A percentile compares a stretch with the other conserved stretches of the same genome.
These are phyloP conservation scores for Penicillium subrubescens DNA, from an alignment of 495 filamentous ascomycete genomes.

Conservation along the genomic window DNA sequence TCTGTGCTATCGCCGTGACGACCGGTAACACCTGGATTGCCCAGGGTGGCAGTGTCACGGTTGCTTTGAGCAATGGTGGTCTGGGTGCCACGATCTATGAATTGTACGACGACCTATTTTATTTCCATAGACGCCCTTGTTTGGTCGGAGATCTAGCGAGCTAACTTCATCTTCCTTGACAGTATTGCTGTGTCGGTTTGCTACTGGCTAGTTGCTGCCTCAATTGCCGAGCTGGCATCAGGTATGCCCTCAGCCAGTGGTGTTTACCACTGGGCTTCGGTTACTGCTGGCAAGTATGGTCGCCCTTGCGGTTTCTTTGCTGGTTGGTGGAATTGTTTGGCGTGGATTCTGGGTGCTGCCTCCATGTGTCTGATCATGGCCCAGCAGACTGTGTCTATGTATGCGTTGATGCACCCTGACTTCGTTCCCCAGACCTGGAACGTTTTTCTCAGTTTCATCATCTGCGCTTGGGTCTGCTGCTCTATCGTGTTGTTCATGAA, in stretches of 20 bases:
- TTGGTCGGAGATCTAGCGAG: not conserved
- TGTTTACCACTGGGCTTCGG: constrained; percentile 82
- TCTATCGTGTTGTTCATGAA: constrained; percentile 70
- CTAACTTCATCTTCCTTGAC: constrained; percentile 16
- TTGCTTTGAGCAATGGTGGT: constrained; percentile 51
- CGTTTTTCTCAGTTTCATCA: constrained; percentile 69
- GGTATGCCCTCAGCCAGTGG: constrained; percentile 80
- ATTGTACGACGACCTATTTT: constrained; percentile 32
- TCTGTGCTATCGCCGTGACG: constrained; percentile 56
- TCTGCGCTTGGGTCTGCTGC: constrained; percentile 68
- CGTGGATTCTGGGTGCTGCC: constrained; percentile 67
- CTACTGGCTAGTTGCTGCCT: constrained; percentile 57
- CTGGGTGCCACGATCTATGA: constrained; percentile 56
- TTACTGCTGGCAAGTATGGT: constrained; percentile 72
- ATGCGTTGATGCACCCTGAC: constrained; percentile 66
- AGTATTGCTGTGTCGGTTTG: constrained; percentile 52
- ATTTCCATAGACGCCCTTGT: not conserved
- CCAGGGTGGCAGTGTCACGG: constrained; percentile 53
- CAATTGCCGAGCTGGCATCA: constrained; percentile 74
- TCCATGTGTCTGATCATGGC: constrained; percentile 68
- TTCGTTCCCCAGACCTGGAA: constrained; percentile 70
- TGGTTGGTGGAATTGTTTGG: constrained; percentile 79
- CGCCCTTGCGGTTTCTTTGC: constrained; percentile 74
- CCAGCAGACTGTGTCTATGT: constrained; percentile 71
- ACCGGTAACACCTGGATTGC: constrained; percentile 64